Evolutionary conservation across 352 stramenopile genomes (phyloP), one percentile per base, ranked within the genome.

Genomic region (Ochromonadaceae sp.): DNA sequence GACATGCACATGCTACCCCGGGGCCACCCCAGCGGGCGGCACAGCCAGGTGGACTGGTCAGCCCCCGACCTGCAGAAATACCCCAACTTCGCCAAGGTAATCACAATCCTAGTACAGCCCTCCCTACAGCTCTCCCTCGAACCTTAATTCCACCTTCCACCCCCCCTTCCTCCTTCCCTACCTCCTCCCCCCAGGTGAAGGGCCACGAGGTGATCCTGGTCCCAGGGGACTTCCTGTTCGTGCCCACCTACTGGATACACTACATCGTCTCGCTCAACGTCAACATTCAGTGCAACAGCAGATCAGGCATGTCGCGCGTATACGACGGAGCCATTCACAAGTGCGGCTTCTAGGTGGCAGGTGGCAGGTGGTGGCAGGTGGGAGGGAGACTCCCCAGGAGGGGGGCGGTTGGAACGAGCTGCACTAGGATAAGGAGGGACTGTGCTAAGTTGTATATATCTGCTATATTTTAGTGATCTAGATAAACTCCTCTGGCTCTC

Each of bases 31-130:
- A 88, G 76, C 39, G 77, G 71, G 34, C 79, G 90, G 22, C 89
- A 97, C 70, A 92, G 85, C 15, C 71, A 77, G 15, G 78, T 93
- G 3, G 84, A 97, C 71, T 97, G 87, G 87, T 83, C 73, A 15
- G 74, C 92, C 70, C 80, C 81, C 0, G 67, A 85, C 52, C 25
- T 60, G 42, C 46, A 47, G 38, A 70, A 60, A 50, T 66, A 59
- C 26, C 55, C 55, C 22, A 47, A 50, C 31, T 63, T 63, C 38
- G 5, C 34, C 9, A 49, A 63, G 28, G 55, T 49, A 14, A 14
- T 34, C 71, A 26, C 60, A 71, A 30, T 85, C 76, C n/a, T n/a
- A n/a, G n/a, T n/a, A n/a, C n/a, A n/a, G n/a, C n/a, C n/a, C n/a
- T n/a, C n/a, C n/a, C n/a, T n/a, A n/a, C n/a, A n/a, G n/a, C n/a